Percentiles rank a stretch among this genome's conserved stretches.
Evolutionary conservation across 2,329 filamentous ascomycete species (phyloP).

Genomic region (Aspergillus novoparasiticus): DNA sequence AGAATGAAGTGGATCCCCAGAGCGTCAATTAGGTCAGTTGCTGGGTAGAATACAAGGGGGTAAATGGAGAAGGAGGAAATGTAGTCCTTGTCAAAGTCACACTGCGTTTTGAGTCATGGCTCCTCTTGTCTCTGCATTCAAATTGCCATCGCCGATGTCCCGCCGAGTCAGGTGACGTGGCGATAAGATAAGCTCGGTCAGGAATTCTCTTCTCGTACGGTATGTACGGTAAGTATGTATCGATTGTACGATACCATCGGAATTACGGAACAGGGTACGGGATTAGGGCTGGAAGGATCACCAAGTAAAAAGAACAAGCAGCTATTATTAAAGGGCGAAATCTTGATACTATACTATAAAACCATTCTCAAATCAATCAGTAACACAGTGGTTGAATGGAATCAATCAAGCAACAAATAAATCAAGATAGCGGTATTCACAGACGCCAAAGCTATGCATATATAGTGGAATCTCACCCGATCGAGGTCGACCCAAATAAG

Average conservation of each 20-base stretch:
- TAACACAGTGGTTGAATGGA: conserved; percentile 5
- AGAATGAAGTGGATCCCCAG: not conserved
- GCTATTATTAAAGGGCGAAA: not conserved
- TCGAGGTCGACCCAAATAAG: conserved; percentile 1
- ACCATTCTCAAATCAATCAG: not conserved
- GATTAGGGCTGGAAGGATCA: not conserved
- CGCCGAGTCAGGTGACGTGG: conserved; percentile 21
- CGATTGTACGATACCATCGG: not conserved
- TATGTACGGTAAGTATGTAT: not conserved
- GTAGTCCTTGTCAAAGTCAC: not conserved
- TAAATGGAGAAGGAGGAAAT: conserved; percentile 6
- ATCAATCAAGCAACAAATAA: not conserved
- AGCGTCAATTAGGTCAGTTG: not conserved
- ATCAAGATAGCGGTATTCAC: conserved; percentile 10
- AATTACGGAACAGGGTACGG: not conserved
- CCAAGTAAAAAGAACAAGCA: not conserved
- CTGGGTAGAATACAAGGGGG: not conserved
- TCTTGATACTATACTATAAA: conserved; percentile 3
- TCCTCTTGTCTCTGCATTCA: not conserved
- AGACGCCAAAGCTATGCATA: conserved; percentile 35
- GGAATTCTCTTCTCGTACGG: not conserved
- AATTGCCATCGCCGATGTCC: conserved; percentile 4
- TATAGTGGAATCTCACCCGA: not conserved
- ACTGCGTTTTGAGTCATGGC: not conserved
- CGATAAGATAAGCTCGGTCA: conserved; percentile 25